Base-by-base conservation (phyloP, 1,284 basidiomycete genomes). In the Rhodotorula glutinis region DNA sequence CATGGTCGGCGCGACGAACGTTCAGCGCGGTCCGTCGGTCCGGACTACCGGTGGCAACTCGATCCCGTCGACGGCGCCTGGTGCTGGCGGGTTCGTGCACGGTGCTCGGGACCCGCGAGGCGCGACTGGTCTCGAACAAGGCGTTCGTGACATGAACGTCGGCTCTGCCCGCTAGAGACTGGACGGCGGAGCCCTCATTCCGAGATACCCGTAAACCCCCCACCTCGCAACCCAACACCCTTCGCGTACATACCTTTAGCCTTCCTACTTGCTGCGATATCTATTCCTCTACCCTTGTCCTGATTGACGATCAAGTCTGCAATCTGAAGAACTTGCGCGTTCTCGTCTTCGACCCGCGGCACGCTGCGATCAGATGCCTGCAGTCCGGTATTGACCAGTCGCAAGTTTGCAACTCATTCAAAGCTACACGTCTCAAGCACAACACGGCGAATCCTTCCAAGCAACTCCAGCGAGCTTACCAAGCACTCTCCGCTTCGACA, bases 111-210 rank as follows among this genome's bases (percentile, higher is more conserved):
- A 5, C 21, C 27, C 46, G 33, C 53, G 38, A 3, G 10, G 10
- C 33, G 25, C 40, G 25, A 7, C 57, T 9, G 51, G 58, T 10
- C 59, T 60, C 52, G 59, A 60, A 51, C 16, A 17, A 16, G 59
- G 59, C 51, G 51, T 60, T 14, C 51, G 41, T 25, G 29, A 44
- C 29, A 53, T 53, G 41, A 44, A 53, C 51, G 40, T 60, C 11
- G 59, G 59, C 52, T 41, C 30, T 51, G 59, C 59, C 21, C 40
- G 40, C 38, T 60, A 40, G 11, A 11, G 33, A 51, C 27, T 0
- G 0, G 38, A 11, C 21, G 23, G 17, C 17, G 13, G 29, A 3
- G 23, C 38, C 21, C 5, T 19, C 21, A 10, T 25, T 43, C 9
- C 53, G n/a, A 27, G 40, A 54, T 54, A n/a, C 53, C 23, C 40